These are phyloP conservation scores for Cryptosporidium xiaoi DNA, from an alignment of 169 alveolate genomes.

Conservation along the genomic window DNA sequence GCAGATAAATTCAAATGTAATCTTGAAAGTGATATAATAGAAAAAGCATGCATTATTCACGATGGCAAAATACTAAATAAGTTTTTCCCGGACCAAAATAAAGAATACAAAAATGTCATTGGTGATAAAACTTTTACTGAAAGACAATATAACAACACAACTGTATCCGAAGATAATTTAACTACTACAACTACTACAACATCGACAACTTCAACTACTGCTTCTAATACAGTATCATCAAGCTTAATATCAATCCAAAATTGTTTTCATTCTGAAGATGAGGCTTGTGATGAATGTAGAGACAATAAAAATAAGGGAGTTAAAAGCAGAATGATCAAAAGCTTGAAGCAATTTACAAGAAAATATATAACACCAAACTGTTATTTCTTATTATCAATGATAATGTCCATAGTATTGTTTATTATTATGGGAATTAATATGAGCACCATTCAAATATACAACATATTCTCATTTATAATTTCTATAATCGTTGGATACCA, in stretches of 20 bases:
- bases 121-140: neutral
- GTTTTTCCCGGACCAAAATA: constrained; percentile 17
- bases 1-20: constrained; percentile 33
- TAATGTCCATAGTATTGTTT: neutral
- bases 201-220: neutral
- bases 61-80: constrained; percentile 26
- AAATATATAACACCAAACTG: neutral
- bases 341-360: neutral
- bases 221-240: too few species aligned
- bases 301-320: too few species aligned
- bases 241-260: too few species aligned
- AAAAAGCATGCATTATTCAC: constrained; percentile 32
- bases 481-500: constrained; percentile 81
- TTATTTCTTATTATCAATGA: neutral
- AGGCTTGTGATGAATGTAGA: too few species aligned
- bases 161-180: neutral
- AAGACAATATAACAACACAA: neutral
- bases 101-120: constrained; percentile 8
- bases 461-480: constrained; percentile 73
- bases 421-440: constrained; percentile 25
- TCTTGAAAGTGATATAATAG: constrained; percentile 15
- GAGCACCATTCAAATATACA: constrained; percentile 32
- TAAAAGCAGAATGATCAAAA: too few species aligned
- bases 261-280: too few species aligned
- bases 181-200: constrained; percentile 2